These are phyloP conservation scores for Globisporangium yorkense DNA, from an alignment of 352 stramenopile species.

Conservation along the genomic window DNA sequence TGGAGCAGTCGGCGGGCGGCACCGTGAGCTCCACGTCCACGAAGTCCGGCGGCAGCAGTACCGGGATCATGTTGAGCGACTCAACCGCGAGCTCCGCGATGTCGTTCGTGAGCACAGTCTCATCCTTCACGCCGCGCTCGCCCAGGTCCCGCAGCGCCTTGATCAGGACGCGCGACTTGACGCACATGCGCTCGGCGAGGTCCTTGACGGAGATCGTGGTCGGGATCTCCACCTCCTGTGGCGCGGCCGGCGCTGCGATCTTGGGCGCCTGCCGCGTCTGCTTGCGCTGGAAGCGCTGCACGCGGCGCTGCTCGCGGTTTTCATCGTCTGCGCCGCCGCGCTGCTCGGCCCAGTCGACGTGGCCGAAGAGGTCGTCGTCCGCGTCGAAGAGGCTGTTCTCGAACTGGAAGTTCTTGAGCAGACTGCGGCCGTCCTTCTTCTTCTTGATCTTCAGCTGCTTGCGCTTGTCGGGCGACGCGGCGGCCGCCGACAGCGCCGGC, in stretches of 20 bases:
- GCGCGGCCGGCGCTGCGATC: slow-evolving; percentile 19
- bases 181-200: slow-evolving; percentile 72
- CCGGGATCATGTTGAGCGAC: slow-evolving; percentile 80
- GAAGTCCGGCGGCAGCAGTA: slow-evolving; percentile 78
- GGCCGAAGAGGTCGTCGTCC: slow-evolving; percentile 57
- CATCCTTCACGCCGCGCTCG: slow-evolving; percentile 59
- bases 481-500: slow-evolving; percentile 23
- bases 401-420: slow-evolving; percentile 82
- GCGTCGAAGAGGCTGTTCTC: slow-evolving; percentile 83
- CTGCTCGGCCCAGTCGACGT: slow-evolving; percentile 69
- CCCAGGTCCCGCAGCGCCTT: slow-evolving; percentile 57
- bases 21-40: slow-evolving; percentile 67
- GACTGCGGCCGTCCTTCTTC: slow-evolving; percentile 63
- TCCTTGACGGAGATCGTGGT: slow-evolving; percentile 65
- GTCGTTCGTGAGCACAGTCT: slow-evolving; percentile 66
- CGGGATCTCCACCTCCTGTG: slow-evolving; percentile 79
- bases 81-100: slow-evolving; percentile 80
- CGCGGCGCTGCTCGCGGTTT: slow-evolving; percentile 56
- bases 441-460: slow-evolving; percentile 68
- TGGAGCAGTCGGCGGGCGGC: slow-evolving; percentile 56
- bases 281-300: slow-evolving; percentile 53
- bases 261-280: slow-evolving; percentile 36
- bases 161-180: slow-evolving; percentile 70
- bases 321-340: slow-evolving; percentile 22
- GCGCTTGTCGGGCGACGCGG: slow-evolving; percentile 23